Percentiles rank a stretch among this genome's conserved stretches.
These are phyloP conservation scores for Neurospora hispaniola DNA, from an alignment of 495 filamentous ascomycete species.

Conservation along the genomic window DNA sequence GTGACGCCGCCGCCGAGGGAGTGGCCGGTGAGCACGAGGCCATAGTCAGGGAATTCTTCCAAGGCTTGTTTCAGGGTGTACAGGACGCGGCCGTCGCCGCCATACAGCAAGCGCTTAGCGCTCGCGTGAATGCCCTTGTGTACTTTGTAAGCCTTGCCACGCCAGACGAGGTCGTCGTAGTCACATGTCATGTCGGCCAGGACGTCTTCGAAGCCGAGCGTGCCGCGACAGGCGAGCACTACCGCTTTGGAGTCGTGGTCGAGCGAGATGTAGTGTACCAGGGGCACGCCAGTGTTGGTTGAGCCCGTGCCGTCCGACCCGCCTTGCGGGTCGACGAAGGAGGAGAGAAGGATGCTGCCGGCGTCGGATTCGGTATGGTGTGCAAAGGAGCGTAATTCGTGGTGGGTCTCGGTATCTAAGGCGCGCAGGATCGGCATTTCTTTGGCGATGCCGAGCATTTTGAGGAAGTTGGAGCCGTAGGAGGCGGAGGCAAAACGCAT, in stretches of 20 bases:
- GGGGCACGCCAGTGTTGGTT: slow-evolving; percentile 61
- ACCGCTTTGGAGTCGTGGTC: slow-evolving; percentile 72
- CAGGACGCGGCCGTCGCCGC: slow-evolving; percentile 53
- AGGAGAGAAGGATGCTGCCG: slow-evolving; percentile 61
- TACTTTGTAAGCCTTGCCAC: slow-evolving; percentile 57
- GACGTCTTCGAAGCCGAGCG: slow-evolving; percentile 70
- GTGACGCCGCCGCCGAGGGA: slow-evolving; percentile 69
- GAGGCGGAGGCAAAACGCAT: slow-evolving; percentile 69
- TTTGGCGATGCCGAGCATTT: slow-evolving; percentile 54
- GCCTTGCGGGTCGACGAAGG: slow-evolving; percentile 64
- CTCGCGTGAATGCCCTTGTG: slow-evolving; percentile 81
- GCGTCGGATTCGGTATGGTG: slow-evolving; percentile 57
- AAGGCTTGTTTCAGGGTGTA: slow-evolving; percentile 59
- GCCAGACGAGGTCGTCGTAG: slow-evolving; percentile 61
- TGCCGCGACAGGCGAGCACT: slow-evolving; percentile 66
- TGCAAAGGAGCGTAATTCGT: slow-evolving; percentile 62
- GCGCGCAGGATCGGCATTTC: slow-evolving; percentile 35
- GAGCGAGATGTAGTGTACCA: slow-evolving; percentile 69
- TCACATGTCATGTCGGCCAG: slow-evolving; percentile 76
- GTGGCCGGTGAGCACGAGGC: slow-evolving; percentile 66
- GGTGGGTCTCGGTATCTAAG: slow-evolving; percentile 40
- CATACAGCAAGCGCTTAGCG: slow-evolving; percentile 57
- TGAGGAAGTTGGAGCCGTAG: slow-evolving; percentile 62
- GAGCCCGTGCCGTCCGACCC: slow-evolving; percentile 62
- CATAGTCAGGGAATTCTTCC: slow-evolving; percentile 61